Evolutionary conservation across 2,329 filamentous ascomycete genomes (phyloP), one percentile per base, ranked within the genome.

Genomic region (Chaetomiaceae sp.): DNA sequence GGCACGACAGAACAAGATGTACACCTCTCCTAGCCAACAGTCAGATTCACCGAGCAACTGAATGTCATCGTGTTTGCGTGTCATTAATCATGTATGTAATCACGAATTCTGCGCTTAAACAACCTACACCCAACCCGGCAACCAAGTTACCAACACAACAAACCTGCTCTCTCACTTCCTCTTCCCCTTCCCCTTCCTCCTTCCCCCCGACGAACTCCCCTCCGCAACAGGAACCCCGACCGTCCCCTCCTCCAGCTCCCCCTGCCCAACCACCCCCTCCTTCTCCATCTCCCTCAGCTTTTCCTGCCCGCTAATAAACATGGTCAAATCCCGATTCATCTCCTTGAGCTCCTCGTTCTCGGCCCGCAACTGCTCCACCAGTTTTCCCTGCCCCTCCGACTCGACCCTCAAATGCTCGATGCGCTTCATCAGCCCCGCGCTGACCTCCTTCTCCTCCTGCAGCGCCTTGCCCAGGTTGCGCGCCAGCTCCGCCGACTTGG

Each of bases 381-480:
- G 88, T 34, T 73, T 77, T 59, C 87, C 85, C 67, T 88, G 81
- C 8, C 62, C 66, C 40, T 53, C 54, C 1, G 51, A 44, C 62
- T 89, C 84, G 38, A 75, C 74, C 56, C 86, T 83, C 39, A 95
- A 71, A 60, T 88, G 84, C 59, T 85, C 81, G 59, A 97, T 91
- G n/a, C 89, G 79, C 67, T 85, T 78, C 80, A 96, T 81, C 57
- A 99, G 74, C 2, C 87, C 88, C 60, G 90, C 84, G 49, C 85
- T 88, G 48, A 97, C 83, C 15, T 84, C 81, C 70, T 95, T 94
- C 71, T 97, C 92, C 68, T 96, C 92, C 55, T 88, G 85, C 53
- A 89, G 82, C 59, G 88, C 82, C 65, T 86, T 86, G 51, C 87
- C 81, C 57, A 97, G 74, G 39, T 78, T 85, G 17, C 90, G 80